Evolutionary conservation across 176 grass and related monocot genomes (phyloP).

Genomic region (Carex cristatella): DNA sequence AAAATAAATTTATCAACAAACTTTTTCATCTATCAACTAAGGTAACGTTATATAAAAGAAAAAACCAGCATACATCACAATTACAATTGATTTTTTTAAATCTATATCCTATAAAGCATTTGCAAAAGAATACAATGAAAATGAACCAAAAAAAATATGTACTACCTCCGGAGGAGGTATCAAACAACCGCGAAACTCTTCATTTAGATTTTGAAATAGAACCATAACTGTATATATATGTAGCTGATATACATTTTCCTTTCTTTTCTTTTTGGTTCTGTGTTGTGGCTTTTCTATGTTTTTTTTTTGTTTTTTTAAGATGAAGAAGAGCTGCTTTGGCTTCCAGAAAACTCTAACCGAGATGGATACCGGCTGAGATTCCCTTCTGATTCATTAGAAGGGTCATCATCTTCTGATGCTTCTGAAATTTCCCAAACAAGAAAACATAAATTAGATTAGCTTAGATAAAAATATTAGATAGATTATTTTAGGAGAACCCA

Average conservation of each 20-base stretch:
- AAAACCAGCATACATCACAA: conserved; percentile 3
- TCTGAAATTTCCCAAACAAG: conserved; percentile 4
- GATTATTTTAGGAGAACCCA: background rate
- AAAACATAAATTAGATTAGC: background rate
- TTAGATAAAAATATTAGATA: background rate
- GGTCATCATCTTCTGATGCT: conserved; percentile 30
- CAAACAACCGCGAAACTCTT: conserved; percentile 10
- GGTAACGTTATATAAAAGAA: conserved; percentile 1
- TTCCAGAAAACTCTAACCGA: conserved; percentile 40
- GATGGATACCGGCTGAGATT: conserved; percentile 37
- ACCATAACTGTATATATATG: background rate
- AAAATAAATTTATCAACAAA: background rate
- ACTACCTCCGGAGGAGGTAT: background rate
- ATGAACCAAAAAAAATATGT: conserved; percentile 13
- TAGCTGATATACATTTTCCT: background rate
- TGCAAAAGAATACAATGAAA: conserved; percentile 25
- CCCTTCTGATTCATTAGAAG: conserved; percentile 20
- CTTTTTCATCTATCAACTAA: conserved; percentile 13
- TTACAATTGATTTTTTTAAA: conserved; percentile 18
- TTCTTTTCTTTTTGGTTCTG: background rate
- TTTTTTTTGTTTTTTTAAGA: conserved; percentile 13
- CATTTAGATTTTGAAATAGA: background rate
- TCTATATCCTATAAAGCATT: conserved; percentile 24
- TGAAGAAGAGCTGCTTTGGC: conserved; percentile 39
- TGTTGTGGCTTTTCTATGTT: background rate